A percentile compares a stretch with the other conserved stretches of the same genome.
These are phyloP conservation scores for Neurospora africana DNA, from an alignment of 495 filamentous ascomycete genomes.

Conservation along the genomic window DNA sequence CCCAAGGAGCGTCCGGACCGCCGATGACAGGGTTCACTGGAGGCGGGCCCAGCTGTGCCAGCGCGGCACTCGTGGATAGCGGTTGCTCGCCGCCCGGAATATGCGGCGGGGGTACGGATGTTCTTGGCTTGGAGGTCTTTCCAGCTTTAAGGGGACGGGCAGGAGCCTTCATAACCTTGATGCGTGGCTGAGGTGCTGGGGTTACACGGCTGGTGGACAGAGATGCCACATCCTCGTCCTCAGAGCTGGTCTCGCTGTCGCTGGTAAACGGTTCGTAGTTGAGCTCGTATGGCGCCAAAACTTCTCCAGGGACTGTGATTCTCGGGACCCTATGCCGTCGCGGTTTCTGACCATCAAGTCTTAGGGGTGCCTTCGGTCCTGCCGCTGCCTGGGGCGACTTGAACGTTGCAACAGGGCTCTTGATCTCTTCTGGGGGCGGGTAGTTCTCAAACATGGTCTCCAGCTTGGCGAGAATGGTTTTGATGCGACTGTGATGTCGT, in stretches of 20 bases:
- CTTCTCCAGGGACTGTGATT: constrained; percentile 48
- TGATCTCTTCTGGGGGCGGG: constrained; percentile 42
- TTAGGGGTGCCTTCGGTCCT: constrained; percentile 47
- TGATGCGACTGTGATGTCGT: constrained; percentile 66
- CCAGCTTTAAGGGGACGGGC: constrained; percentile 26
- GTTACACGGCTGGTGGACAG: constrained; percentile 20
- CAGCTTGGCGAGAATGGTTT: constrained; percentile 71
- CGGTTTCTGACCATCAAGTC: constrained; percentile 45
- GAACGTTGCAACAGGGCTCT: constrained; percentile 29
- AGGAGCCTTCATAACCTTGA: constrained; percentile 27
- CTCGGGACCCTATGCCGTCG: constrained; percentile 31
- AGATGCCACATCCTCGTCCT: constrained; percentile 24
- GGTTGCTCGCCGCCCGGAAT: constrained; percentile 34
- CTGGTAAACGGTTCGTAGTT: constrained; percentile 41
- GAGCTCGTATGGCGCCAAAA: constrained; percentile 47
- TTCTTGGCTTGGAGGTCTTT: constrained; percentile 24
- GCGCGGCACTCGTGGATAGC: constrained; percentile 73
- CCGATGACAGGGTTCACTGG: constrained; percentile 66
- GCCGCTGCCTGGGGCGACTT: constrained; percentile 49
- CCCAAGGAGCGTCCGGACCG: constrained; percentile 74
- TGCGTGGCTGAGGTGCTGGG: constrained; percentile 27
- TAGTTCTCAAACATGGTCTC: constrained; percentile 55
- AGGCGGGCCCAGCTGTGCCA: constrained; percentile 66
- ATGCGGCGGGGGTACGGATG: constrained; percentile 42
- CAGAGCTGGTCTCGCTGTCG: constrained; percentile 32